Conservation (phyloP, 345 rosid species). For the Moricandia arvensis region DNA sequence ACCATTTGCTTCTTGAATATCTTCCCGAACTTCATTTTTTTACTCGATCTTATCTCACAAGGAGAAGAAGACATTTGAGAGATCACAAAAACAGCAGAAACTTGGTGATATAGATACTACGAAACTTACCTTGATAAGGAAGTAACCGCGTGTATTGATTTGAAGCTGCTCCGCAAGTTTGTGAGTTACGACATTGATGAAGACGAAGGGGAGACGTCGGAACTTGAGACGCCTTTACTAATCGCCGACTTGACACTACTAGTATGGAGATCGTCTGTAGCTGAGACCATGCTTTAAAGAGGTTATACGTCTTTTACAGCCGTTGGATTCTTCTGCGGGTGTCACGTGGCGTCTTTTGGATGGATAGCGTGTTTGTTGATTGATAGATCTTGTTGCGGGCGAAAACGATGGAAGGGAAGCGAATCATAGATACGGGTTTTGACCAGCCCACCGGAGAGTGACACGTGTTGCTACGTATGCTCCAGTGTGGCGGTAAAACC, state of each 20-base stretch:
- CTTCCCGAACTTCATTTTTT: constrained; percentile 64
- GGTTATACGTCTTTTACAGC: not conserved
- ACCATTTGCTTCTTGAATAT: constrained; percentile 63
- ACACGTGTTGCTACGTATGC: constrained; percentile 34
- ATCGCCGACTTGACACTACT: constrained; percentile 10
- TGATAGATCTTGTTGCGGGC: not conserved
- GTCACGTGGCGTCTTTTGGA: not conserved
- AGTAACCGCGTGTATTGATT: not conserved
- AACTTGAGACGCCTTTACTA: constrained; percentile 9
- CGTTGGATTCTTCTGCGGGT: constrained; percentile 14
- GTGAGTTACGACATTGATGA: constrained; percentile 2
- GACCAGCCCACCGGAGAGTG: constrained; percentile 16
- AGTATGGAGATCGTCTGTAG: constrained; percentile 13
- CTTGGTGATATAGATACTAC: no score
- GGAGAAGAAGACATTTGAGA: not conserved
- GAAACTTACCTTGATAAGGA: no score
- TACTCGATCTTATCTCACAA: not conserved
- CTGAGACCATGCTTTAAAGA: not conserved
- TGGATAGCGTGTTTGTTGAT: constrained; percentile 3
- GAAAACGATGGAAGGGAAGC: constrained; percentile 12
- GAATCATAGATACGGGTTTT: constrained; percentile 23
- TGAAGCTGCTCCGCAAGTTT: not conserved
- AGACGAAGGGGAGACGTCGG: not conserved
- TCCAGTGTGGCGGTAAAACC: constrained; percentile 18
- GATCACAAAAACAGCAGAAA: no score